Evolutionary conservation across 768 basidiomycete genomes (phyloP).

Genomic region (Auricularia sp.): DNA sequence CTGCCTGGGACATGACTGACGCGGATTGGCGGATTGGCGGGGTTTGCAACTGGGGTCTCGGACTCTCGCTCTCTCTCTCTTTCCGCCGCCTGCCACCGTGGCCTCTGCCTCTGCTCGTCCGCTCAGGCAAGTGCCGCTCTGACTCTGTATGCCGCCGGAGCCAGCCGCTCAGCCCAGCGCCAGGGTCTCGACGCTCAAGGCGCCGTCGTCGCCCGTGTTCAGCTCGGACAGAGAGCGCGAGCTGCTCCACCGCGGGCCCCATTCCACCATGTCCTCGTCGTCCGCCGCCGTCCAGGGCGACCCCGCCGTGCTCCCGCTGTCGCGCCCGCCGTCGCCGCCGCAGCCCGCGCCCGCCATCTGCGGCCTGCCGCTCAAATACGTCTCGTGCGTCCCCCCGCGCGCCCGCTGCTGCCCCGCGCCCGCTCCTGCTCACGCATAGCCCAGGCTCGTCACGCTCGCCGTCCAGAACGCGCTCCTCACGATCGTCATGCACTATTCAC

Average conservation of each 20-base stretch:
- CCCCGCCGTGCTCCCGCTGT: background rate
- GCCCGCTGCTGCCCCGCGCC: background rate
- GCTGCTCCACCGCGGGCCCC: background rate
- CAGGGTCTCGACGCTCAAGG: background rate
- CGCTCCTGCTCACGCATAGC: too few relatives aligned
- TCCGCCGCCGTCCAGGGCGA: background rate
- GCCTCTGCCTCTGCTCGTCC: background rate
- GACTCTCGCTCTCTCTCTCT: too few relatives aligned
- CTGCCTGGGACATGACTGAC: conserved; percentile 57
- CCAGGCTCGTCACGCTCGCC: conserved; percentile 71
- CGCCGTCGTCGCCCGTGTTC: background rate
- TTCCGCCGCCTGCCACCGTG: too few relatives aligned
- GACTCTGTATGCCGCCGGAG: too few relatives aligned
- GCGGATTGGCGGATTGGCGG: background rate
- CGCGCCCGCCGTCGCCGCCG: background rate
- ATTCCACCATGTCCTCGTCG: background rate
- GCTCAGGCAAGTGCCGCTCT: background rate
- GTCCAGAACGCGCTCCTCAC: conserved; percentile 86
- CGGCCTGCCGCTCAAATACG: conserved; percentile 69
- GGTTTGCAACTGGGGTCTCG: background rate
- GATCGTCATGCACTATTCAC: conserved; percentile 94
- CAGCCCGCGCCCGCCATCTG: conserved; percentile 41
- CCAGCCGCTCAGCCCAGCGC: background rate
- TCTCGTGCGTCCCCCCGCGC: conserved; percentile 45
- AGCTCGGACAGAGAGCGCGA: background rate